Evolutionary conservation across 345 rosid species (phyloP), one percentile per base, ranked within the genome.

Genomic region (Salix udensis): DNA sequence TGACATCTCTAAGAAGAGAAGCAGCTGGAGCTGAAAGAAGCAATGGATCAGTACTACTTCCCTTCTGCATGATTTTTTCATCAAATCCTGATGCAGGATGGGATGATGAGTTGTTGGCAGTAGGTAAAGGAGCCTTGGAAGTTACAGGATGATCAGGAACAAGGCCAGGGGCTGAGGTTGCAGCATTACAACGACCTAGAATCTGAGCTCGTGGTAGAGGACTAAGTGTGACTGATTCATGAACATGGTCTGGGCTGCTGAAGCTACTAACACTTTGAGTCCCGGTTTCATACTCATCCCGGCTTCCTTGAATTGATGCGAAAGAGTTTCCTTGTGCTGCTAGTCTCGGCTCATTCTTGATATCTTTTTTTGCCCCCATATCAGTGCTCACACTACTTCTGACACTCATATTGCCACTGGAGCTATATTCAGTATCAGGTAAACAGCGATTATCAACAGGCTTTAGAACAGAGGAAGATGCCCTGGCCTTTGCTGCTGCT

Each of bases 401-500:
- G 77, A 91, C 82, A 74, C 99, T 93, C 78, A 88, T 74, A 81
- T 91, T 92, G 72, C 94, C 85, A 72, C 96, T 93, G 48, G 96
- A 93, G 85, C 99, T 93, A 81, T 78, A 79, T 55, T 91, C 99
- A 72, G 90, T 76, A 82, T 94, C 93, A 2, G 75, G 86, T 53
- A 80, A 24, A 71, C 76, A 91, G 24, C 77, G 94, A 77, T 79
- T 87, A 62, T 91, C 93, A 73, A 93, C 83, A 18, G 96, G 97
- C 69, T 90, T 85, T 69, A 96, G 71, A 64, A 96, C 97, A 39
- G 99, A 96, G 34, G 98, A 96, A 4, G 99, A 92, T 46, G 97
- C 99, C 85, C 99, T 91, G 71, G 98, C 99, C 84, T 89, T 93
- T 40, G 98, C 97, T 40, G 97, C 99, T 67, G 99, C 99, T 70